Evolutionary conservation across 345 rosid genomes (phyloP), one percentile per base, ranked within the genome.

Genomic region (Hevea brasiliensis): DNA sequence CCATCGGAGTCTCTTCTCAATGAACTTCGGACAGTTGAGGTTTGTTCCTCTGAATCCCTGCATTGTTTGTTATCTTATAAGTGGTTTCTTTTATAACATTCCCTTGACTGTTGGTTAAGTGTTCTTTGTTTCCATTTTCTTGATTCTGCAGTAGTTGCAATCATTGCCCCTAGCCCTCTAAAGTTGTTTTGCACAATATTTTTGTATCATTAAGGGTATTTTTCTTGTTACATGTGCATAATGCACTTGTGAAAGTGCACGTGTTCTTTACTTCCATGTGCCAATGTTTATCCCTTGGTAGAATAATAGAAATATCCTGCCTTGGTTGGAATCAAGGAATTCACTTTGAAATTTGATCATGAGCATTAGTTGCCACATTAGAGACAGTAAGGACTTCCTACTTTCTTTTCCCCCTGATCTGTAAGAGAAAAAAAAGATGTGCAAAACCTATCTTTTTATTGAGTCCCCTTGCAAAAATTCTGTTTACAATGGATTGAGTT

Each of bases 1-100:
- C 98, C 99, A 17, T 88, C 98, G 6, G 99, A 96, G 75, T 92
- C 97, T n/a, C 89, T 93, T 82, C 89, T 96, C 66, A 89, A 80
- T 79, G 98, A 96, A 71, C 97, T 96, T 23, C 93, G 97, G 67
- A 89, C 88, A 35, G 97, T 93, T 66, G 99, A 96, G 99, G 99
- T 96, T 77, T 76, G 91, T 82, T 82, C 50, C 74, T 60, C n/a
- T 62, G 3, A 17, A 54, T 75, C 68, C 51, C 70, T 70, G 9
- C 66, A 12, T 74, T 79, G 53, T 65, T 45, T 70, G 42, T 55
- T 13, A 44, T 45, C 32, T 56, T 45, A 26, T 24, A 15, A 57
- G 56, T 42, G 35, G 60, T 64, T 9, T 66, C 4, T 41, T 50
- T 37, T 48, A 67, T 4, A 21, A 32, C 50, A 2, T 23, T 66